Percentiles rank a stretch among this genome's conserved stretches.
phyloP scores from a whole-genome alignment of 2,329 filamentous ascomycete genomes.

The Colletotrichum paranaense region DNA sequence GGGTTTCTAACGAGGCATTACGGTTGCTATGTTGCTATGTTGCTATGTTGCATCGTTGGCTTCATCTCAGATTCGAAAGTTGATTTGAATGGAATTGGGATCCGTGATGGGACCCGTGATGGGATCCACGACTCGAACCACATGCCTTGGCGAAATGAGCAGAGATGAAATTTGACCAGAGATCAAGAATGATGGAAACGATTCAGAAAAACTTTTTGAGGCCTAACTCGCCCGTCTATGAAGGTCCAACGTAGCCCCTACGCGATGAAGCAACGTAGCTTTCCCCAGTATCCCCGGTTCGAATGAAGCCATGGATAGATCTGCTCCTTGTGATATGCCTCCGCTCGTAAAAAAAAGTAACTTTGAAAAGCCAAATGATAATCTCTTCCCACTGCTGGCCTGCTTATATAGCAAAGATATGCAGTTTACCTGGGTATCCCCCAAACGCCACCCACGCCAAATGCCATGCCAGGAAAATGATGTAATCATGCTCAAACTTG shows the following conservation, averaged over 20 bases:
- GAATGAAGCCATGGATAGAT: neutral
- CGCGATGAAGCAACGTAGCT: neutral
- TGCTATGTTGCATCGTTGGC: neutral
- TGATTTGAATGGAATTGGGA: neutral
- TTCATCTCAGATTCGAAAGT: neutral
- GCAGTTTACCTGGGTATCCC: constrained; percentile 30
- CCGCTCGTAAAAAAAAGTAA: neutral
- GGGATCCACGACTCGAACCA: neutral
- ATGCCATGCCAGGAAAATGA: constrained; percentile 18
- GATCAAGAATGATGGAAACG: neutral
- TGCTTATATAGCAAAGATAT: constrained; percentile 13
- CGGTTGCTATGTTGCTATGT: neutral
- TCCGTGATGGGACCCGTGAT: neutral
- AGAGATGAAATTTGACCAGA: neutral
- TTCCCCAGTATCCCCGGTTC: neutral
- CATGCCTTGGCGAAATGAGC: neutral
- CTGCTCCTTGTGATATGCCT: neutral
- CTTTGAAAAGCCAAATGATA: neutral
- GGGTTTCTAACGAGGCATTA: neutral
- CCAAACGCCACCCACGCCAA: constrained; percentile 31
- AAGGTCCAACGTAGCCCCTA: neutral
- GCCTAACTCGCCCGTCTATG: neutral
- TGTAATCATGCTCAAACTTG: neutral
- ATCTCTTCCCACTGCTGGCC: neutral
- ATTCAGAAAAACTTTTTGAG: neutral